Base-by-base conservation (phyloP, 345 rosid species). In the Excoecaria agallocha region DNA sequence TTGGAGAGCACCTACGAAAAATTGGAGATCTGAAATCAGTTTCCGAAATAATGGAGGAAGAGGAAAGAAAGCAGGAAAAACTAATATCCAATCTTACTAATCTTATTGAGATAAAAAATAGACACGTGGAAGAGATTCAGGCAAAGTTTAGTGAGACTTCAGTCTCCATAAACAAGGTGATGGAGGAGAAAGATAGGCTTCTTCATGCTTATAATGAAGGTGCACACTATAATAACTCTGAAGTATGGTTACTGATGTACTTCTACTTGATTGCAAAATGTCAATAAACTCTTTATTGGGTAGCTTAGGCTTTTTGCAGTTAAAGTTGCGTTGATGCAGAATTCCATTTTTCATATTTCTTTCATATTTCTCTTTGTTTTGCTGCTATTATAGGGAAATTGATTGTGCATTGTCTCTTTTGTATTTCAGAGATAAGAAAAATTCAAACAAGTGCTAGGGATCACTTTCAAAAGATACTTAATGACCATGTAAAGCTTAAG, bases 401-500 rank as follows among this genome's bases (percentile, higher is more conserved):
- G 5, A 69, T 54, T 43, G 16, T 54, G 45, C 35, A 10, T 7
- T 66, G 43, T 74, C 10, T 69, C 12, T 85, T 85, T 71, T 77
- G 66, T 62, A 45, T 73, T 77, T 71, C 86, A 95, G 98, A 95
- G 82, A 86, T 93, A 63, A 88, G 78, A 73, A 91, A 90, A 68
- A 90, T 93, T 71, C 96, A 93, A 81, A 76, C 82, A 43, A 86
- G 86, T 62, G 89, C 98, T 16, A 79, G 81, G 57, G 98, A 91
- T 61, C 98, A 95, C 78, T 93, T 85, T 71, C 89, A 77, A 79
- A 90, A 87, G 80, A 93, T 93, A 66, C 85, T 86, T 78, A 87
- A 73, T 76, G 98, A 93, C 75, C 96, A 90, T 79, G 97, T 93
- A 86, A 93, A 90, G 81, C 88, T 85, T 54, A 93, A 91, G 88